Percentiles rank a stretch among this genome's conserved stretches.
phyloP scores from a whole-genome alignment of 192 early-diverging fungal genomes.

The Gaertneriomyces sp. region DNA sequence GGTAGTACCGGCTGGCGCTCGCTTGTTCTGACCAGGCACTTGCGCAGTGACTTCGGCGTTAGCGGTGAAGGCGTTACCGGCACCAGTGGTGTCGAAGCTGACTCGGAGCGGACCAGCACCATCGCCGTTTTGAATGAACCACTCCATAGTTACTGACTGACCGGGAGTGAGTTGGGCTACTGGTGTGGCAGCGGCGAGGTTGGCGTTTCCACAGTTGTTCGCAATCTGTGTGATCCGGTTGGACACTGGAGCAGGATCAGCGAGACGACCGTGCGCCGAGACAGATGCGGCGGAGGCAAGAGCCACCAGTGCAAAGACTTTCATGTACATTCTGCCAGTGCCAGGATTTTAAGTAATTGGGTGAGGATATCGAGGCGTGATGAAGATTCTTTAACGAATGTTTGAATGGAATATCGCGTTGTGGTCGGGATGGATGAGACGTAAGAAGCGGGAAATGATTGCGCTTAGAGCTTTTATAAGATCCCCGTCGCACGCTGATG shows the following conservation, averaged over 20 bases:
- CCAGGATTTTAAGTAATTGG: not conserved
- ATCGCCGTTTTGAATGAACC: conserved; percentile 26
- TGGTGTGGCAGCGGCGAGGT: conserved; percentile 5
- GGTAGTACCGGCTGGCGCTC: conserved; percentile 14
- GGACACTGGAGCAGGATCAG: conserved; percentile 7
- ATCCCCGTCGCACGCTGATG: no score
- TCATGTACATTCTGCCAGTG: conserved; percentile 9
- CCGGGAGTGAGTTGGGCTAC: conserved; percentile 8
- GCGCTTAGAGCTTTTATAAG: no score
- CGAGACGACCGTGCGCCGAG: conserved; percentile 17
- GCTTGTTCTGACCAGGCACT: conserved; percentile 13
- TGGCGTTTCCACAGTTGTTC: conserved; percentile 16
- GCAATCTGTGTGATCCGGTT: conserved; percentile 14
- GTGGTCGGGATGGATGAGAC: no score
- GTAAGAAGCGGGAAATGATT: no score
- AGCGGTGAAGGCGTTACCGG: conserved; percentile 11
- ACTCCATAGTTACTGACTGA: conserved; percentile 11
- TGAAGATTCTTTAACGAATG: no score
- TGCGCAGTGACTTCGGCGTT: not conserved
- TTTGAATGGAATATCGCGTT: no score
- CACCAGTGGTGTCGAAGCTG: conserved; percentile 19
- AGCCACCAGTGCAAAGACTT: not conserved
- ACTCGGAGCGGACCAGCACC: conserved; percentile 23
- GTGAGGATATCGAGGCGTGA: not conserved
- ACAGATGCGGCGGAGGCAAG: conserved; percentile 14